Evolutionary conservation across 2,329 filamentous ascomycete species (phyloP), one percentile per base, ranked within the genome.

Genomic region (Neoarthrinium moseri): DNA sequence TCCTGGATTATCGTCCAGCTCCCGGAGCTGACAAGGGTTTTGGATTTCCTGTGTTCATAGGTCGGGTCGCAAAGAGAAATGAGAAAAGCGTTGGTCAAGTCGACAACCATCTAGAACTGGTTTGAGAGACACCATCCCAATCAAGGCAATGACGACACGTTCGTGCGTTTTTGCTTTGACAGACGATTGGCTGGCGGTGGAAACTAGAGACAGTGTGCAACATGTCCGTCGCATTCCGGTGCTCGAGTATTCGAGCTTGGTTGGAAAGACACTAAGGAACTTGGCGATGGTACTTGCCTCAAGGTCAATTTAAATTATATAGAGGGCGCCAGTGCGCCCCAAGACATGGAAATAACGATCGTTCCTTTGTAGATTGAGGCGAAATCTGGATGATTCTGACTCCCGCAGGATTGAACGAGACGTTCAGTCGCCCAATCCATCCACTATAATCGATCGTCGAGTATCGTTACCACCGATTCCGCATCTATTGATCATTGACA

Each of bases 81-180:
- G 27, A 18, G 37, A 23, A 22, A 38, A 40, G 22, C 23, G n/a
- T n/a, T n/a, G 12, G 13, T 15, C 22, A n/a, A 40, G 22, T 15
- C 27, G n/a, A 40, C 37, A 23, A 29, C 22, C 37, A 23, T 40
- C 12, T 26, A 40, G 37, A 13, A 8, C 21, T 29, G 37, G 11
- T 27, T 11, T 18, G 18, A 40, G 22, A n/a, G n/a, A 17, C 15
- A 40, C 37, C 37, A 40, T 40, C 37, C 37, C 30, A n/a, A 27
- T 40, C 18, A 11, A 18, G 37, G 23, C 37, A 27, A 29, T 40
- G 37, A 29, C 37, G 37, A 29, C 20, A 27, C 37, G 23, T 23
- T n/a, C n/a, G n/a, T 17, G 23, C n/a, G n/a, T 17, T 10, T 29
- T 17, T 10, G 8, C 15, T 17, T 15, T 10, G 23, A 6, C n/a